These are phyloP conservation scores for Hypoxylon sp. DNA, from an alignment of 2,329 filamentous ascomycete species.

Conservation along the genomic window DNA sequence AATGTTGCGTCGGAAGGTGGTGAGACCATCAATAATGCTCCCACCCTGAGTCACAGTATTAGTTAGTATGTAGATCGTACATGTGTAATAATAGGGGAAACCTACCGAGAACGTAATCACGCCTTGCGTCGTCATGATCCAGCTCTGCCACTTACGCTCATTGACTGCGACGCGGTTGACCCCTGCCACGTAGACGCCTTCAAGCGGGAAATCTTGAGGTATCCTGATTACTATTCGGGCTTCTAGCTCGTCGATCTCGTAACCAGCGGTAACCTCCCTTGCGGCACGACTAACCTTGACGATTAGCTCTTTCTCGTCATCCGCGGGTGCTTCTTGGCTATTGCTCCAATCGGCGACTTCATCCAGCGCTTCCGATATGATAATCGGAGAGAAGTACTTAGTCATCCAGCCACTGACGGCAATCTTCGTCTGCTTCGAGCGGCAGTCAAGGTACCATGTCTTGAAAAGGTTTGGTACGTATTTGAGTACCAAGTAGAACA, in stretches of 20 bases:
- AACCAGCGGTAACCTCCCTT: constrained; percentile 82
- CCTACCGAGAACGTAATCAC: constrained; percentile 87
- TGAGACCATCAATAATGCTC: constrained; percentile 84
- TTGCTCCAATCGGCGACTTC: constrained; percentile 74
- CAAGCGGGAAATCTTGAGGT: constrained; percentile 83
- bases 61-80: constrained; percentile 9
- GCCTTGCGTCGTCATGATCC: constrained; percentile 87
- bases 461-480: constrained; percentile 82
- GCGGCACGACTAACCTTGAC: constrained; percentile 77
- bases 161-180: constrained; percentile 85
- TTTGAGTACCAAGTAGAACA: constrained; percentile 84
- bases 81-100: constrained; percentile 5
- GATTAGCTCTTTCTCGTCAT: constrained; percentile 64
- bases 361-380: constrained; percentile 71
- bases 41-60: constrained; percentile 64
- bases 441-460: constrained; percentile 83
- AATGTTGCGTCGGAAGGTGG: constrained; percentile 87
- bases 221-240: constrained; percentile 85
- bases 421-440: constrained; percentile 80
- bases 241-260: constrained; percentile 86
- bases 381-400: constrained; percentile 78
- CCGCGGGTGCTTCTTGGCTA: constrained; percentile 57
- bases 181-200: constrained; percentile 77
- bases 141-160: constrained; percentile 91
- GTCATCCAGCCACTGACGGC: constrained; percentile 86